Evolutionary conservation across 305 asterid genomes (phyloP), one percentile per base, ranked within the genome.

Genomic region (Striga hermonthica): DNA sequence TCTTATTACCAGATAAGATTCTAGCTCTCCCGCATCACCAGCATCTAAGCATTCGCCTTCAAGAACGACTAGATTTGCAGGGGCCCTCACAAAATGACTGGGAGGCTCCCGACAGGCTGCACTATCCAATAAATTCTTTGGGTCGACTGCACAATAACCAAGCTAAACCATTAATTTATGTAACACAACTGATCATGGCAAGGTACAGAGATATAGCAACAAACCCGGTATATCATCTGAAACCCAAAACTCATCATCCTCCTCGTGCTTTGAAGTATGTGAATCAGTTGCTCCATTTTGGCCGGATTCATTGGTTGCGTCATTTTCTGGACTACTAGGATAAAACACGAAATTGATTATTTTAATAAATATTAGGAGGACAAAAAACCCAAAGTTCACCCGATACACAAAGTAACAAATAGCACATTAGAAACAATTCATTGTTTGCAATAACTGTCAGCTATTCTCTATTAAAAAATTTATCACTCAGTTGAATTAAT

Each of bases 41-140:
- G 82, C 77, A 75, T 93, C 97, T 68, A 93, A 82, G 85, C 97
- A 90, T 80, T 93, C 99, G 62, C 97, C 95, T 84, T 93, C 99
- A 62, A 90, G 96, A 65, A 93, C 95, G 40, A 88, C 99, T 48
- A 93, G 80, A 76, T 93, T 90, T 62, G 95, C 91, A 39, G 99
- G 99, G 74, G 99, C 85, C 63, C 84, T 83, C 70, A 83, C 83
- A 60, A 81, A 81, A 69, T 72, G 76, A 68, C 76, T 76, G 38
- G 72, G 72, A 37, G 66, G 60, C 71, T 82, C 93, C 66, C 56
- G 79, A 65, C 70, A 73, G 68, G 72, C 66, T 62, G 81, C 55
- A 62, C 66, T 63, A 64, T 93, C 97, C 69, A 88, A 78, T 66
- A 69, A 75, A 78, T 64, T 88, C 71, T 93, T 90, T 59, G 89